phyloP scores from a whole-genome alignment of 1,284 basidiomycete genomes.

The Leccinum angustisporum region DNA sequence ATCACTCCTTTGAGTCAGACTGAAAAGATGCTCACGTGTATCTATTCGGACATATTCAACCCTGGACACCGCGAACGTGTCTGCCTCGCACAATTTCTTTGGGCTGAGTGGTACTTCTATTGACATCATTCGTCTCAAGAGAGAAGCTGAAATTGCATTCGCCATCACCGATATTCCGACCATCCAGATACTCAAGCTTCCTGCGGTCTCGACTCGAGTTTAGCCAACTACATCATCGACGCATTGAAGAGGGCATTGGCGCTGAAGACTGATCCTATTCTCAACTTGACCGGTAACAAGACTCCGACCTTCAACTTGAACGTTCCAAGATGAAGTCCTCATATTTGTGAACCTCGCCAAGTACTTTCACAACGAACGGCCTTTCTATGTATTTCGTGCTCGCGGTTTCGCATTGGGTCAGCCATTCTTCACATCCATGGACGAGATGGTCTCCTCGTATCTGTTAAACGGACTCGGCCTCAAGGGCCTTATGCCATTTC shows the following conservation, averaged over 20 bases:
- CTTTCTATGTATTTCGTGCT: constrained; percentile 42
- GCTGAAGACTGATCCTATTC: constrained; percentile 29
- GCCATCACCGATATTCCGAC: constrained; percentile 36
- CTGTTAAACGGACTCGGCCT: constrained; percentile 37
- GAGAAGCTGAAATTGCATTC: constrained; percentile 33
- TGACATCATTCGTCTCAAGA: constrained; percentile 33
- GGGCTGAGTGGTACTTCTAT: constrained; percentile 31
- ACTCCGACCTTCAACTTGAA: constrained; percentile 35
- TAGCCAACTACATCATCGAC: constrained; percentile 27
- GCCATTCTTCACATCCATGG: constrained; percentile 35
- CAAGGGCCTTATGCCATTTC: constrained; percentile 43
- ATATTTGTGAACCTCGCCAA: constrained; percentile 43
- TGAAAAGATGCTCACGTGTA: constrained; percentile 20
- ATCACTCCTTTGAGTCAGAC: constrained; percentile 17
- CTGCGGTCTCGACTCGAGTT: constrained; percentile 33
- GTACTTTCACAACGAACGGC: constrained; percentile 36
- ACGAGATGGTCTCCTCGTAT: constrained; percentile 43
- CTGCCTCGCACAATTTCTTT: constrained; percentile 29
- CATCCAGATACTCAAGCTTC: constrained; percentile 40
- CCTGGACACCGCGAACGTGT: constrained; percentile 16
- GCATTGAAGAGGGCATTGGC: constrained; percentile 8
- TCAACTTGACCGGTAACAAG: constrained; percentile 38
- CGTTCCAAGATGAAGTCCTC: constrained; percentile 39
- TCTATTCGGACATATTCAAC: constrained; percentile 28
- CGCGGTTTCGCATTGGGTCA: constrained; percentile 41